Conservation (phyloP, 2,329 filamentous ascomycete genomes). For the Alternaria panax region DNA sequence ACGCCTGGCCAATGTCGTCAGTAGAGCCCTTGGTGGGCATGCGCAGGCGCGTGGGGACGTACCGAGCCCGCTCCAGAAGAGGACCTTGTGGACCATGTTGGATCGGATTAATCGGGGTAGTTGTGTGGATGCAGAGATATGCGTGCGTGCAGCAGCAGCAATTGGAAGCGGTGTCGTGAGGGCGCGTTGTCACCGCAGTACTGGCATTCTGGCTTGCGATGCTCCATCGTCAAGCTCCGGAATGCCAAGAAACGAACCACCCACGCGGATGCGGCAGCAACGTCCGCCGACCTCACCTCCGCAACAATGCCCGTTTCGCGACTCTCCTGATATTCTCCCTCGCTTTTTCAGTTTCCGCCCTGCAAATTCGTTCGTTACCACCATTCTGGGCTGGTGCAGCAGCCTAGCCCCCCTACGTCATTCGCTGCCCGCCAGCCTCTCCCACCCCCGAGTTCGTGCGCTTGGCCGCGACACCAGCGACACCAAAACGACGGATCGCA, state of each 20-base stretch:
- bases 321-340: conserved; percentile 8
- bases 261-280: conserved; percentile 28
- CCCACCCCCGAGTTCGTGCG: conserved; percentile 8
- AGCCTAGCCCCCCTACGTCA: conserved; percentile 4
- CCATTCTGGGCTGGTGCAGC: conserved; percentile 2
- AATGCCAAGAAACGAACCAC: conserved; percentile 21
- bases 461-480: background rate
- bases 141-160: conserved; percentile 23
- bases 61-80: conserved; percentile 95
- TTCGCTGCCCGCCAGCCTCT: conserved; percentile 3
- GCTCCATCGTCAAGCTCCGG: conserved; percentile 21
- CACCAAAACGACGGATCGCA: conserved; percentile 5
- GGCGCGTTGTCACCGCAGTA: conserved; percentile 32
- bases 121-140: conserved; percentile 11
- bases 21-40: conserved; percentile 22
- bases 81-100: conserved; percentile 64
- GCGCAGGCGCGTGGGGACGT: conserved; percentile 51
- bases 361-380: conserved; percentile 5
- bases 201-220: conserved; percentile 27
- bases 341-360: conserved; percentile 6
- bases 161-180: conserved; percentile 26
- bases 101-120: background rate
- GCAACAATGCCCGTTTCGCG: conserved; percentile 6
- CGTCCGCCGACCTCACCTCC: conserved; percentile 18
- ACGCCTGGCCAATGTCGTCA: conserved; percentile 68